Conservation (phyloP, 306 rosid genomes). For the Dalbergia cochinchinensis region DNA sequence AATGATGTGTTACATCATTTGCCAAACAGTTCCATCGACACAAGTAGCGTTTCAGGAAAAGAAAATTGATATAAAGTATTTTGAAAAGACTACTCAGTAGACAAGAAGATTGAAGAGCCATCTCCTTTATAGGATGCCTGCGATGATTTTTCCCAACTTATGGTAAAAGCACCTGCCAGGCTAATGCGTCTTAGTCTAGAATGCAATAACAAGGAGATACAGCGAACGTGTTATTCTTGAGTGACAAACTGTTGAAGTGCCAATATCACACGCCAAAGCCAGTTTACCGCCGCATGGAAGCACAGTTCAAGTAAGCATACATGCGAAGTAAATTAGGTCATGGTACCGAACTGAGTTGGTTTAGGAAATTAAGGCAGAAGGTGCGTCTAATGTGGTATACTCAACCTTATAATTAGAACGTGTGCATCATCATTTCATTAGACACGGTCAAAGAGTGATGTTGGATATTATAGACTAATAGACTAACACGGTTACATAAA, state of each 20-base stretch:
- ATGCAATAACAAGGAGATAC: not conserved
- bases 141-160: conserved; percentile 19
- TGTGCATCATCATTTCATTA: not conserved
- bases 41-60: conserved; percentile 13
- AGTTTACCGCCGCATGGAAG: not conserved
- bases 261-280: conserved; percentile 11
- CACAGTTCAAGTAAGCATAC: not conserved
- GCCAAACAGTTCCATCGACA: not conserved
- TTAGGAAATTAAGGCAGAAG: conserved; percentile 22
- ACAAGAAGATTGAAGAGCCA: conserved; percentile 51
- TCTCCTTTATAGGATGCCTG: conserved; percentile 47
- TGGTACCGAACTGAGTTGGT: not conserved
- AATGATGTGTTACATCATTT: conserved; percentile 28
- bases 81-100: conserved; percentile 58
- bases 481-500: not conserved
- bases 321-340: not conserved
- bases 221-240: not conserved
- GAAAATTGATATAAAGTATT: conserved; percentile 13
- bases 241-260: not conserved
- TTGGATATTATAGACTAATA: not conserved
- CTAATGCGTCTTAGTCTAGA: not conserved
- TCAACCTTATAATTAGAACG: conserved; percentile 28
- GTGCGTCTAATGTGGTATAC: conserved; percentile 38
- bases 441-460: not conserved
- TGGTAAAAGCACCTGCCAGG: conserved; percentile 29